Base-by-base conservation (phyloP, 2,329 filamentous ascomycete genomes). In the Bretziella fagacearum region DNA sequence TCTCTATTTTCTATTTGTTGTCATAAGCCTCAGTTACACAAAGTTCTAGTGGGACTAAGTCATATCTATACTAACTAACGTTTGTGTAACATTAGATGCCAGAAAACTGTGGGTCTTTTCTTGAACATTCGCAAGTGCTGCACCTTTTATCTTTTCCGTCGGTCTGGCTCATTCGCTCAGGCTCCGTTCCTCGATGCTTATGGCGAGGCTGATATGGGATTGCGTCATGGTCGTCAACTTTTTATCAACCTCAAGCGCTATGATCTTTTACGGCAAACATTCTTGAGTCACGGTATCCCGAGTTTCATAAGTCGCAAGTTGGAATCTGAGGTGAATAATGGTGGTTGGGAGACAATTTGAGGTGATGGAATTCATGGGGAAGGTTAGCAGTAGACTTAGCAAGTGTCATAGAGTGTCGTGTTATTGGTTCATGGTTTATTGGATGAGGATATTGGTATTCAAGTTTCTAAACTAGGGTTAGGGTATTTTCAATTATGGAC, bases 41-140 rank as follows among this genome's bases (percentile, higher is more conserved):
- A n/a, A n/a, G n/a, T n/a, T n/a, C n/a, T n/a, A n/a, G n/a, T n/a
- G n/a, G n/a, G n/a, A n/a, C n/a, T n/a, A n/a, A n/a, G n/a, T n/a
- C n/a, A n/a, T n/a, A n/a, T n/a, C n/a, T n/a, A 35, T 52, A 47
- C 36, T 46, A 51, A n/a, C n/a, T 18, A 50, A 47, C 27, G 17
- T 17, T 7, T 13, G 40, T 2, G 10, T 39, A 20, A 46, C 23
- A 52, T 41, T 53, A 93, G 84, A 56, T 96, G 89, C 61, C 86
- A 91, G 58, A 76, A 79, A 52, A 86, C 85, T 55, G 78, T 93
- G 41, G 91, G 91, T n/a, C 68, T 95, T 27, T 96, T 93, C 65
- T 81, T 98, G 61, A 94, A 93, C 61, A 89, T 98, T 55, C 82
- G 91, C 54, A 96, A 96, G 66, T 96, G 93, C 65, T 84, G 81